Base-by-base conservation (phyloP, 148 eudicot genomes). In the Nepenthes gracilis region DNA sequence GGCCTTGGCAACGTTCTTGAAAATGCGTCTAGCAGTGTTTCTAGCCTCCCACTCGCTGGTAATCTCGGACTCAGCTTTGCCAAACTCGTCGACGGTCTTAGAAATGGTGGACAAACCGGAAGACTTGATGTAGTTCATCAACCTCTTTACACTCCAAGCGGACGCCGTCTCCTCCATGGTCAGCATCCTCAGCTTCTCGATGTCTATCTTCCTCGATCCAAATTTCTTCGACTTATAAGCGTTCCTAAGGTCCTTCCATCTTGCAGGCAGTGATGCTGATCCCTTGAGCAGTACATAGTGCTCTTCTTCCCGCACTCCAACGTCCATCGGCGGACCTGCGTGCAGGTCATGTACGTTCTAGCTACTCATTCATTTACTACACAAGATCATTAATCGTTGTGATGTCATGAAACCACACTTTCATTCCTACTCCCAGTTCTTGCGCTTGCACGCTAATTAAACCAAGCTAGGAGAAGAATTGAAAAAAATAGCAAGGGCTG, bases 41-140 rank as follows among this genome's bases (percentile, higher is more conserved):
- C 77, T 67, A 32, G 91, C 91, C 60, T 82, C 87, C 87, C 85
- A 82, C 48, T 85, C 91, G 62, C 91, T 85, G 0, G 67, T 80
- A 36, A 85, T 85, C 75, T 82, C 91, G 7, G 83, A 71, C 47
- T 77, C 82, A 12, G 84, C 72, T 37, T 58, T 60, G 5, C 85
- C 87, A 40, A 82, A 85, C 12, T 74, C 78, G 56, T 85, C 91
- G 54, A 82, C 78, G 10, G 83, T 80, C 23, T 47, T 80, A 0
- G 87, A 82, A 35, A 82, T 80, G 0, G 87, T 85, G 43, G 91
- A 73, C 60, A 85, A 51, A 15, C 91, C 85, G 0, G 83, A 80
- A 7, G 75, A 80, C 59, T 66, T 64, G 14, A 85, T 76, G 38
- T 85, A 76, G 12, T 68, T 72, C 64, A 75, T 82, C 43, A 85